These are phyloP conservation scores for Cladosporium velox DNA, from an alignment of 2,329 filamentous ascomycete genomes.

Conservation along the genomic window DNA sequence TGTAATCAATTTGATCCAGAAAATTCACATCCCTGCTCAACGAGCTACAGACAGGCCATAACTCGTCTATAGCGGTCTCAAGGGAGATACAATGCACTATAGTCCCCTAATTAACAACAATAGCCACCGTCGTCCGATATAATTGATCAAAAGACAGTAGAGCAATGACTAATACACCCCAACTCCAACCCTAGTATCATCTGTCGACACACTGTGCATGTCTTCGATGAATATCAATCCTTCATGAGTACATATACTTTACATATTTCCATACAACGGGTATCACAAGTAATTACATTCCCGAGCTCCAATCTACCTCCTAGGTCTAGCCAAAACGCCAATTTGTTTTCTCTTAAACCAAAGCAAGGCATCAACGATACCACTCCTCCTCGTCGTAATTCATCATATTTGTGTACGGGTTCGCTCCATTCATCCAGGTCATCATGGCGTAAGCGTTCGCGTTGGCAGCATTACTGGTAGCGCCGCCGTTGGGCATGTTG, in stretches of 20 bases:
- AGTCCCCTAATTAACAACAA: not conserved
- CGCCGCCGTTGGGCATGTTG: not conserved
- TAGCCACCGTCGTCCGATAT: not conserved
- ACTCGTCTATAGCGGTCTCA: not conserved
- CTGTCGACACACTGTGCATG: too few relatives aligned
- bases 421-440: slow-evolving; percentile 33
- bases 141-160: not conserved
- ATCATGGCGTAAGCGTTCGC: slow-evolving; percentile 23
- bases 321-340: not conserved
- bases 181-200: not conserved
- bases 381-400: slow-evolving; percentile 45
- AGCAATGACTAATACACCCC: not conserved
- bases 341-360: not conserved
- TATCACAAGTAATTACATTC: not conserved
- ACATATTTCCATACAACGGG: not conserved
- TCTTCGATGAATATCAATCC: not conserved
- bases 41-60: not conserved
- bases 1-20: not conserved
- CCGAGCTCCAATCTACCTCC: not conserved
- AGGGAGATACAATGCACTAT: not conserved
- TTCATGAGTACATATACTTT: not conserved
- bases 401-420: slow-evolving; percentile 33
- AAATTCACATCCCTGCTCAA: not conserved
- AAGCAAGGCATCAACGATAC: slow-evolving; percentile 40
- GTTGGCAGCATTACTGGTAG: not conserved